Evolutionary conservation across 2,329 filamentous ascomycete genomes (phyloP).

Genomic region (Neonectria punicea): DNA sequence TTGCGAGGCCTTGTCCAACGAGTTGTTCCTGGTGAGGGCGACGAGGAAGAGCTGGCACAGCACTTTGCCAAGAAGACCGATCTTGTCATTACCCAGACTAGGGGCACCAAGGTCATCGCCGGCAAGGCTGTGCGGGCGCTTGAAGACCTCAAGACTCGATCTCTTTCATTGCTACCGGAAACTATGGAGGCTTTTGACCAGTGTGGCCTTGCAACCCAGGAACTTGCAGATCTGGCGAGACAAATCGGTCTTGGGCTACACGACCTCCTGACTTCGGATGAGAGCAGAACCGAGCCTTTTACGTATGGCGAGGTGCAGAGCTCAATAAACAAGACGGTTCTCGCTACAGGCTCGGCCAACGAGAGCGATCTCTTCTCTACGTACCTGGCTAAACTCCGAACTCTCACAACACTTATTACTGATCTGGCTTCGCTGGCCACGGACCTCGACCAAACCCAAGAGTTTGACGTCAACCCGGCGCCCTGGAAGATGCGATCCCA

Average conservation of each 20-base stretch:
- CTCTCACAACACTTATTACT: constrained; percentile 70
- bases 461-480: constrained; percentile 79
- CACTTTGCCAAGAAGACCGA: constrained; percentile 79
- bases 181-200: constrained; percentile 76
- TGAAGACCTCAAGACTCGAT: constrained; percentile 80
- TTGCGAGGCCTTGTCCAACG: constrained; percentile 74
- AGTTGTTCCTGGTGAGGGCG: constrained; percentile 60
- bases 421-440: constrained; percentile 77
- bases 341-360: constrained; percentile 60
- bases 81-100: constrained; percentile 76
- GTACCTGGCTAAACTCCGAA: constrained; percentile 74
- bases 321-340: constrained; percentile 66
- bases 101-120: constrained; percentile 85
- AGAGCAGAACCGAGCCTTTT: constrained; percentile 75
- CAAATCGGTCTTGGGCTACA: constrained; percentile 75
- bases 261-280: constrained; percentile 71
- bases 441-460: constrained; percentile 77
- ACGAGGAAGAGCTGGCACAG: constrained; percentile 73
- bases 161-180: constrained; percentile 76
- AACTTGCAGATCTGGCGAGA: constrained; percentile 73
- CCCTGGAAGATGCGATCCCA: constrained; percentile 88
- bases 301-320: constrained; percentile 73
- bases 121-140: constrained; percentile 81
- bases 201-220: constrained; percentile 71
- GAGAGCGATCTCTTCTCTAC: constrained; percentile 77